Conservation (phyloP, 1,284 basidiomycete species). For the Cryptococcus sp. region DNA sequence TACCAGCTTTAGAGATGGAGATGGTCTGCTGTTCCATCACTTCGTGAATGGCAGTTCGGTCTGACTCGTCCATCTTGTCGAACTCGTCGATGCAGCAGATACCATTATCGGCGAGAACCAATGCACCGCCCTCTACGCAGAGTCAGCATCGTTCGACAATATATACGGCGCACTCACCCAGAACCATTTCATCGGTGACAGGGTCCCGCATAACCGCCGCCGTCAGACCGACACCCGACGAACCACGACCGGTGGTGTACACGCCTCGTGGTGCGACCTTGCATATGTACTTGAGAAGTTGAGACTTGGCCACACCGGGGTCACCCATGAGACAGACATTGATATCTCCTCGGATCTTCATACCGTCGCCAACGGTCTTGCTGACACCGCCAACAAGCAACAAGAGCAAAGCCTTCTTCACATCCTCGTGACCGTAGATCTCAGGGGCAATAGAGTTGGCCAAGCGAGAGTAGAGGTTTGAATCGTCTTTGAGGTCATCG, state of each 20-base stretch:
- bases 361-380: conserved; percentile 91
- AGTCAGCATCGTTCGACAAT: conserved; percentile 4
- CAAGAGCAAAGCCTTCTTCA: conserved; percentile 95
- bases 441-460: conserved; percentile 86
- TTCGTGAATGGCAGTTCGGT: conserved; percentile 98
- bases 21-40: conserved; percentile 99
- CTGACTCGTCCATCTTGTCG: conserved; percentile 99
- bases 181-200: conserved; percentile 98
- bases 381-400: conserved; percentile 94
- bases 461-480: conserved; percentile 69
- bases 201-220: conserved; percentile 99
- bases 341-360: conserved; percentile 98
- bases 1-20: conserved; percentile 98
- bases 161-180: conserved; percentile 64
- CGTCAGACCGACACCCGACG: conserved; percentile 96
- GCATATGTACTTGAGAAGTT: conserved; percentile 96
- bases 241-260: conserved; percentile 97
- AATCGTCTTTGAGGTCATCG: conserved; percentile 70
- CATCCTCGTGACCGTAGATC: conserved; percentile 96
- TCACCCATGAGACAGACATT: conserved; percentile 99
- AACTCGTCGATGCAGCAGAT: conserved; percentile 99
- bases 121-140: conserved; percentile 86
- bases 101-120: conserved; percentile 97
- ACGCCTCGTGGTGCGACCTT: conserved; percentile 97
- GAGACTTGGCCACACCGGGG: conserved; percentile 99